A percentile compares a stretch with the other conserved stretches of the same genome.
phyloP scores from a whole-genome alignment of 148 eudicot species.

The Chenopodium suecicum region DNA sequence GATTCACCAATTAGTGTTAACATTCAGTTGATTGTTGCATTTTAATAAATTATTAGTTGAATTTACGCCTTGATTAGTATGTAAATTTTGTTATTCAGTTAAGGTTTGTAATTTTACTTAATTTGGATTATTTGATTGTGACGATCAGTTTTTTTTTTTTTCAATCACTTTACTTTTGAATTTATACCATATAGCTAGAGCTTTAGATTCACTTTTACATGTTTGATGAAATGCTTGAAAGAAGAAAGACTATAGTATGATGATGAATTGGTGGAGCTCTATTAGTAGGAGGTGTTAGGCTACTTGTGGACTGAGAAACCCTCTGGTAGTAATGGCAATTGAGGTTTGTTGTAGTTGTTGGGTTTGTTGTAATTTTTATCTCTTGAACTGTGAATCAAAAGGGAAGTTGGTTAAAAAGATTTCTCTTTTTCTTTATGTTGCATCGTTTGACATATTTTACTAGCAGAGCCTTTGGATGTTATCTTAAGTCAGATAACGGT shows the following conservation, averaged over 20 bases:
- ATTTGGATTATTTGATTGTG: no score
- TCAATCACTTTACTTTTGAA: no score
- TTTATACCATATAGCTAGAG: neutral
- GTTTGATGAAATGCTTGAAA: constrained; percentile 8
- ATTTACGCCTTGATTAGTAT: no score
- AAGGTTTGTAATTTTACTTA: no score
- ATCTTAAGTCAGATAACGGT: neutral
- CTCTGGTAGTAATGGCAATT: constrained; percentile 24
- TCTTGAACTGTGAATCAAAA: constrained; percentile 20
- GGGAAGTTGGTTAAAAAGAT: neutral
- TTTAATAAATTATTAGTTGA: no score
- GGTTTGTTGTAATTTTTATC: constrained; percentile 22
- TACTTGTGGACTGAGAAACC: constrained; percentile 28
- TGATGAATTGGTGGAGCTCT: constrained; percentile 27
- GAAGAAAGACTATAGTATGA: constrained; percentile 11
- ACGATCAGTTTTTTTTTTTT: no score
- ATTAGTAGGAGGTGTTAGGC: constrained; percentile 14
- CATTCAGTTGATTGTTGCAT: no score
- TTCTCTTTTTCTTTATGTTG: neutral
- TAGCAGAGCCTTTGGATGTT: neutral
- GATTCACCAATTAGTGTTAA: no score
- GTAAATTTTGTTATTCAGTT: no score
- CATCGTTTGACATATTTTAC: neutral
- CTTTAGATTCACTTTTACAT: neutral
- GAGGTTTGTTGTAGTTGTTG: constrained; percentile 26